These are phyloP conservation scores for Cylindrotheca closterium DNA, from an alignment of 108 stramenopile genomes.

Conservation along the genomic window DNA sequence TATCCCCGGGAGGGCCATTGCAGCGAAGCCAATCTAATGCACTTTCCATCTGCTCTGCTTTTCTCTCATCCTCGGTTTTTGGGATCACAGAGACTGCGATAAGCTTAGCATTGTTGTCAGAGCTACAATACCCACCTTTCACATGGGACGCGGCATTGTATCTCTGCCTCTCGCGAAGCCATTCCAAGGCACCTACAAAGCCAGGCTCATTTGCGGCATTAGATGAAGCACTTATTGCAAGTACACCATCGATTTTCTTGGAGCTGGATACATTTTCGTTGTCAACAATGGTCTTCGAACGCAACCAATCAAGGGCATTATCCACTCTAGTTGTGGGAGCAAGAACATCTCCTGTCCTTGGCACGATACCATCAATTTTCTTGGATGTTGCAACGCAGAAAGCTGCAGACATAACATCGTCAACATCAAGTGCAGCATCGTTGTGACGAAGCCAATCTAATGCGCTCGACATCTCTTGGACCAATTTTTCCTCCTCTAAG, in stretches of 20 bases:
- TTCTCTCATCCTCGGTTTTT: slow-evolving; percentile 4
- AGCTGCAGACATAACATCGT: slow-evolving; percentile 9
- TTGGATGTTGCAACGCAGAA: slow-evolving; percentile 19
- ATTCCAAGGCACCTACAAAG: slow-evolving; percentile 3
- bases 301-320: slow-evolving; percentile 27
- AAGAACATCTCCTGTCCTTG: slow-evolving; percentile 2
- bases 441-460: slow-evolving; percentile 41
- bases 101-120: no score
- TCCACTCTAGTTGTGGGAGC: slow-evolving; percentile 10
- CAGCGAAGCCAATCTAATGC: slow-evolving; percentile 33
- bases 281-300: slow-evolving; percentile 14
- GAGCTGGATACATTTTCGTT: slow-evolving; percentile 2
- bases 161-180: neutral
- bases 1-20: no score
- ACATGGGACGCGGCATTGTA: neutral
- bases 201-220: slow-evolving; percentile 5
- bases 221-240: neutral
- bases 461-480: slow-evolving; percentile 39
- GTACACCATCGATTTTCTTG: neutral
- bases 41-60: slow-evolving; percentile 17
- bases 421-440: slow-evolving; percentile 20
- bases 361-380: slow-evolving; percentile 1
- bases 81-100: no score
- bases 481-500: slow-evolving; percentile 36
- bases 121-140: no score